Base-by-base conservation (phyloP, 2,329 filamentous ascomycete genomes). In the Cladorrhinum sp. region DNA sequence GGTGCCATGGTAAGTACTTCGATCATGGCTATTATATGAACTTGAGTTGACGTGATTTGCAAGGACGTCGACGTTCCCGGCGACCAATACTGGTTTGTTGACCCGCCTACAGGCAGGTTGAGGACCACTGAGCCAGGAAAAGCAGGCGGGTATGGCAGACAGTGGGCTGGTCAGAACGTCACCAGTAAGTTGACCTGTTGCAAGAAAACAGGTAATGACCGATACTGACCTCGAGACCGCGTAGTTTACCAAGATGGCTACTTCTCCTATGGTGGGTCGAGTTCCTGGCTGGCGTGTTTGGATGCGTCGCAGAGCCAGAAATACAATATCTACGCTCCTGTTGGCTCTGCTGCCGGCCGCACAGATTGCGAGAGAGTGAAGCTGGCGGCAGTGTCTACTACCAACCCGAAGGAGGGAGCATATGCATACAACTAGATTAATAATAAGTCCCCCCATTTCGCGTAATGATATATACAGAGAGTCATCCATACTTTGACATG, bases 31-130 rank as follows among this genome's bases (percentile, higher is more conserved):
- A 20, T 48, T 5, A 9, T n/a, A 5, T 12, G 16, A 10, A 51
- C 6, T 13, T 23, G 20, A 25, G 49, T 12, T 32, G 9, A 32
- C 6, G 5, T 3, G 3, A 16, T 8, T 22, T 53, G 6, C 3
- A 29, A 56, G 53, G 23, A 25, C 10, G 55, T 57, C 23, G 41
- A 50, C 20, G 55, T 57, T 36, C 55, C 55, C 3, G 55, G 55
- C 24, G 55, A 48, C 9, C 55, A 57, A 22, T 48, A 25, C 18
- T 57, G 55, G 55, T 57, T 57, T 23, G n/a, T 57, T 41, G 55
- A 57, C 18, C 38, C 24, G 9, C n/a, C 38, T 8, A 49, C 20
- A 20, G 55, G 55, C 38, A 6, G 23, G 23, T 48, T 57, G 22
- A 57, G 45, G 27, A 50, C 55, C 41, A 57, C 55, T 1, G 55